Evolutionary conservation across 352 stramenopile species (phyloP), one percentile per base, ranked within the genome.

Genomic region (Globisporangium abappressorium): DNA sequence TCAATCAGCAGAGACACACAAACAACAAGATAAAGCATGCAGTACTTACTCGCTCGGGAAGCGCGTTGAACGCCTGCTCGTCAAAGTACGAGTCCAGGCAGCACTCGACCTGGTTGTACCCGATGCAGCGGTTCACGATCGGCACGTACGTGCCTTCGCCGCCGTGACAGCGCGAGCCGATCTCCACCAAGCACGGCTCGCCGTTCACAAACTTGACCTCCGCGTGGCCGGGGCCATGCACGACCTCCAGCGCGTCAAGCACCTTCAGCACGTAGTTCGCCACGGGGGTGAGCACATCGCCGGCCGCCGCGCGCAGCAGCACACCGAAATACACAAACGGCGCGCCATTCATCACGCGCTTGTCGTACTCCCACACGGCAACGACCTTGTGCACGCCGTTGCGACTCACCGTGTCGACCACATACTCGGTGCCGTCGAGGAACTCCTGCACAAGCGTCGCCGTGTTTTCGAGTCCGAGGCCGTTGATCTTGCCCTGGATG

Each of bases 301-400:
- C 81, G 20, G 81, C 75, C 9, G 83, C 84, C 36, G 87, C 83
- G 14, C 92, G 80, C 64, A 94, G 68, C n/a, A 85, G 92, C 20
- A 95, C 68, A 5, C 85, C 84, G 59, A 95, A 98, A 76, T 99
- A 99, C 11, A 99, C 97, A 74, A 98, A 99, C 20, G 43, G 99
- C 79, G 93, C 90, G 6, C 92, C 93, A 57, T 94, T 75, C 72
- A 99, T 98, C 46, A 97, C 90, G 8, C 87, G 84, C 82, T 99
- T 99, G 79, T 99, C 97, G 74, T 99, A 99, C 74, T 97, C 96
- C 97, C 97, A 99, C 14, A 99, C 86, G 22, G 95, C 97, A 36
- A 92, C 91, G 49, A 98, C 89, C 71, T 99, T 99, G 78, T 98
- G 91, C 61, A 94, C 73, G 5, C 97, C 97, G 70, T 97, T 80